These are phyloP conservation scores for Globisporangium echinulatum DNA, from an alignment of 352 stramenopile species.

Conservation along the genomic window DNA sequence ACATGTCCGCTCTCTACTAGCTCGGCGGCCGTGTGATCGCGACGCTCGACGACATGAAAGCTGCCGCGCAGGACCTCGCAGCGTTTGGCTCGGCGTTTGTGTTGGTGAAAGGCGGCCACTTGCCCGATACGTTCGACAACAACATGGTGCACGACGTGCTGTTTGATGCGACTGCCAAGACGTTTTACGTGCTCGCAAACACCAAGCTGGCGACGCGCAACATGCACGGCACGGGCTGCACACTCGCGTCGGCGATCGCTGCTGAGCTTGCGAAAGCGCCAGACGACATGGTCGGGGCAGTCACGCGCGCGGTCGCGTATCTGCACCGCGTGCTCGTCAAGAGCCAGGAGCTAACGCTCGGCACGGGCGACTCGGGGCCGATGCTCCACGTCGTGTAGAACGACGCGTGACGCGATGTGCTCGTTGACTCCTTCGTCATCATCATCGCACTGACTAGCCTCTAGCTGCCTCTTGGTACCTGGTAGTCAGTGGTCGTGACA, in stretches of 20 bases:
- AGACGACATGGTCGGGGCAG: slow-evolving; percentile 27
- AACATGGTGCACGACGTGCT: slow-evolving; percentile 30
- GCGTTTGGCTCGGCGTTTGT: slow-evolving; percentile 57
- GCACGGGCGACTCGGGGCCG: slow-evolving; percentile 26
- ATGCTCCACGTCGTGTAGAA: slow-evolving; percentile 37
- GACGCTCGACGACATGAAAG: slow-evolving; percentile 61
- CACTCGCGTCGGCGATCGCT: slow-evolving; percentile 89
- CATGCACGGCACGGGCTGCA: slow-evolving; percentile 89
- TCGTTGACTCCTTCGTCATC: too few relatives aligned
- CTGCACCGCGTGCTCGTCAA: slow-evolving; percentile 30
- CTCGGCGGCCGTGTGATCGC: slow-evolving; percentile 31
- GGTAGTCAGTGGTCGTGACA: too few relatives aligned
- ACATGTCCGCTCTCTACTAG: slow-evolving; percentile 7
- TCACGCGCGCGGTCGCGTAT: slow-evolving; percentile 32
- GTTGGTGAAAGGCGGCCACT: slow-evolving; percentile 92
- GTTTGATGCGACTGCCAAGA: slow-evolving; percentile 15
- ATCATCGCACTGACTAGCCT: too few relatives aligned
- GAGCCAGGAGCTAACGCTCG: slow-evolving; percentile 28
- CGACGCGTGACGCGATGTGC: too few relatives aligned
- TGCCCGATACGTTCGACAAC: slow-evolving; percentile 11
- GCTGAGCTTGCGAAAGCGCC: slow-evolving; percentile 64
- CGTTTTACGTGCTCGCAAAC: slow-evolving; percentile 30
- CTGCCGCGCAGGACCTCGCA: slow-evolving; percentile 70
- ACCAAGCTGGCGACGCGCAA: slow-evolving; percentile 32
- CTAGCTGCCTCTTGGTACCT: too few relatives aligned